Conservation (phyloP, 305 asterid genomes). For the Fraxinus sp. region DNA sequence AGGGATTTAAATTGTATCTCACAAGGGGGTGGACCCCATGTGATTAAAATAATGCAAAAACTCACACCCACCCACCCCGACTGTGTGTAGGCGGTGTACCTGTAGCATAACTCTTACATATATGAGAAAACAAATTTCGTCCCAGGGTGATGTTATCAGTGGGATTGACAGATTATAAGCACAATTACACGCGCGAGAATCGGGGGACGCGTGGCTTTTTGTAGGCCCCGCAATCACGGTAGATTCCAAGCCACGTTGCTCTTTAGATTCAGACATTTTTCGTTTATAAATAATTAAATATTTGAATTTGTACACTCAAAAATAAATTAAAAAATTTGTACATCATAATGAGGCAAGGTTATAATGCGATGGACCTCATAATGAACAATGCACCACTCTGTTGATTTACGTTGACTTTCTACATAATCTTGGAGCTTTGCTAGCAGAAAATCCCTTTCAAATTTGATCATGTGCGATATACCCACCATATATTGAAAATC, state of each 20-base stretch:
- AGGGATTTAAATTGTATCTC: too few relatives aligned
- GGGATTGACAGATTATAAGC: not conserved
- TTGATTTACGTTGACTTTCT: not conserved
- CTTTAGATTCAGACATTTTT: not conserved
- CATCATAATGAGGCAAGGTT: not conserved
- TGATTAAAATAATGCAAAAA: too few relatives aligned
- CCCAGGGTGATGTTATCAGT: not conserved
- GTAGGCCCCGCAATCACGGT: not conserved
- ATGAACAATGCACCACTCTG: not conserved
- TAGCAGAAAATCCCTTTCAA: too few relatives aligned
- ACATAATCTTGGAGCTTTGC: not conserved
- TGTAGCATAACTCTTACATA: too few relatives aligned
- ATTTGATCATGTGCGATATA: too few relatives aligned
- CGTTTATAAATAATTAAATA: not conserved
- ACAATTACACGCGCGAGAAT: not conserved
- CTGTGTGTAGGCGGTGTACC: too few relatives aligned
- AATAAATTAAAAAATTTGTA: not conserved
- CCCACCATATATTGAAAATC: too few relatives aligned
- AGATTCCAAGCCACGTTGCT: not conserved
- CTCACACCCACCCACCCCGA: too few relatives aligned
- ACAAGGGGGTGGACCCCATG: too few relatives aligned
- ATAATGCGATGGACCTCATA: not conserved
- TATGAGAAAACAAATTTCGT: not conserved
- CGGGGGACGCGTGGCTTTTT: not conserved
- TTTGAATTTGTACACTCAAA: not conserved